Base-by-base conservation (phyloP, 257 asterid genomes). In the Haberlea rhodopensis region DNA sequence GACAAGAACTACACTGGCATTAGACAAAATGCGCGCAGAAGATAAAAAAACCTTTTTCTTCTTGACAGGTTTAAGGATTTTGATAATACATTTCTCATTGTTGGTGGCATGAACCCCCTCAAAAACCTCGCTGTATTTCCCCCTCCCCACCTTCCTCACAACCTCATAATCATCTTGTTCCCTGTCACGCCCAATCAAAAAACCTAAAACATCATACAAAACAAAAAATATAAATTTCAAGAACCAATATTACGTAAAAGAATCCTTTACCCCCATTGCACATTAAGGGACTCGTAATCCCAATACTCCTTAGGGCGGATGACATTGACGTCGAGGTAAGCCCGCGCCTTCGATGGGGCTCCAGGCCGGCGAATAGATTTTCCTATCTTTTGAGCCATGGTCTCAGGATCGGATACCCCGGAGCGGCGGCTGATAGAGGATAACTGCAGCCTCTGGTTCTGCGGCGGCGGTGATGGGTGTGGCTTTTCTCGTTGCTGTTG, bases 111-210 rank as follows among this genome's bases (percentile, higher is more conserved):
- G 95, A 70, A 88, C 69, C 31, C 98, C 98, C 76, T 91, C 95
- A 34, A 91, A 91, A 24, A 91, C 98, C 81, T 91, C 98, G 75
- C 98, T 91, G 55, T 91, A 91, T 77, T 91, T 88, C 18, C 98
- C 98, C 78, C 98, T 80, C 46, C 98, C 98, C 49, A 91, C 96
- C 81, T 91, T 91, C 79, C 94, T 86, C 54, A 86, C 95, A 74
- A 91, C 95, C 85, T 91, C 98, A 56, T 86, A 91, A 68, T 91
- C 95, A 74, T 91, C 98, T 77, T 86, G 96, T 73, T 88, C 95
- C 79, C 98, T 91, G 85, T 37, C 46, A 59, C 18, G 27, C 27
- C 24, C 79, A 79, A 60, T 69, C 72, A 80, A 70, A 71, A 65
- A 22, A 24, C 57, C 68, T 63, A 18, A 19, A 60, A 22, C 67